These are phyloP conservation scores for Mortierella hygrophila DNA, from an alignment of 192 early-diverging fungal genomes.

Conservation along the genomic window DNA sequence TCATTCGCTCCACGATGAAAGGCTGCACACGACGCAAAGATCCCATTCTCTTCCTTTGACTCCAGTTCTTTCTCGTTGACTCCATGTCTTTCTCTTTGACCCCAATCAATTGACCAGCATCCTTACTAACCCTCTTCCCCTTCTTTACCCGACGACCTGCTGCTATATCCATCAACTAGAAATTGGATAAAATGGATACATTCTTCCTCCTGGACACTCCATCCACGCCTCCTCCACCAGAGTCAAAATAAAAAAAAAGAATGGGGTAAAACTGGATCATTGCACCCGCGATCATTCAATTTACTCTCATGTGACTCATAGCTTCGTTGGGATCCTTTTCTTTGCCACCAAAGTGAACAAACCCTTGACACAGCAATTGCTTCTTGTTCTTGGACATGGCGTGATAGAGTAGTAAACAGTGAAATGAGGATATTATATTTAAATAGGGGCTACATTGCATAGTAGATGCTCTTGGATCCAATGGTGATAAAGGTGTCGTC, in stretches of 20 bases:
- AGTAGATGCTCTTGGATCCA: not conserved
- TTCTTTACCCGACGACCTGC: not conserved
- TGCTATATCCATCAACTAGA: not conserved
- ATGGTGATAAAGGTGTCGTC: not conserved
- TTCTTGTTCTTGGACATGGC: no score
- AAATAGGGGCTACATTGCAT: not conserved
- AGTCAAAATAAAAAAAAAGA: no score
- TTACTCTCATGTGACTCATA: no score
- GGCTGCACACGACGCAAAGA: not conserved
- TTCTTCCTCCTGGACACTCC: no score
- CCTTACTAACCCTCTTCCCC: not conserved
- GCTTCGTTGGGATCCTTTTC: no score
- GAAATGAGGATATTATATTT: not conserved
- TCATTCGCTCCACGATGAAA: not conserved
- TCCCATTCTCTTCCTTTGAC: not conserved
- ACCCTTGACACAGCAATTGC: no score
- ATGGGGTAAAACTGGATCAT: no score
- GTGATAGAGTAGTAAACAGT: no score
- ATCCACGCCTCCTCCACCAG: not conserved
- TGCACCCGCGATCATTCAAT: no score
- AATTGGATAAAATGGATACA: no score
- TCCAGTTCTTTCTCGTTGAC: not conserved
- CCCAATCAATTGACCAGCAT: not conserved
- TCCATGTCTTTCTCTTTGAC: not conserved
- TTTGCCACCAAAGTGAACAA: no score